These are phyloP conservation scores for Gynochthodes officinalis DNA, from an alignment of 257 asterid species.

Conservation along the genomic window DNA sequence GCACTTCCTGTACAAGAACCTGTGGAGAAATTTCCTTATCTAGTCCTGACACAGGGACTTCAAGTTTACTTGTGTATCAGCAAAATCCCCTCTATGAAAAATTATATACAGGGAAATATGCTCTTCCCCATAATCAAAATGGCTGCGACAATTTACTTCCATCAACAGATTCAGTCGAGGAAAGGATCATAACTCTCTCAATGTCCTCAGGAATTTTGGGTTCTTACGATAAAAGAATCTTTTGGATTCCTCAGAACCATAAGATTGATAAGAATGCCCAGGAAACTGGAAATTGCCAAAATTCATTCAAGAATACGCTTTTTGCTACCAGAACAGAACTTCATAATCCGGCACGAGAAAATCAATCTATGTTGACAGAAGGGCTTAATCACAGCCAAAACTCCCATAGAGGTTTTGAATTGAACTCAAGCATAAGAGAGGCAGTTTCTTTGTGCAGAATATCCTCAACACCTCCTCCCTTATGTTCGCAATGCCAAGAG, in stretches of 20 bases:
- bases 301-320: constrained; percentile 24
- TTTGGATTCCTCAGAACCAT: constrained; percentile 46
- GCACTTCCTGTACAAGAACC: constrained; percentile 51
- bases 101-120: constrained; percentile 26
- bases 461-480: constrained; percentile 73
- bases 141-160: constrained; percentile 16
- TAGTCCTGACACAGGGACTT: constrained; percentile 46
- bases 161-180: constrained; percentile 25
- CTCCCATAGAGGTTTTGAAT: constrained; percentile 28
- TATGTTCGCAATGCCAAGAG: constrained; percentile 68
- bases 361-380: constrained; percentile 15
- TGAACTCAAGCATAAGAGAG: constrained; percentile 63
- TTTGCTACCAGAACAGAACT: constrained; percentile 21
- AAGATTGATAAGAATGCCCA: constrained; percentile 21
- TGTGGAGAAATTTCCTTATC: constrained; percentile 37
- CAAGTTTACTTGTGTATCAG: constrained; percentile 53
- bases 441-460: constrained; percentile 62
- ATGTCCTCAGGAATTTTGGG: constrained; percentile 29
- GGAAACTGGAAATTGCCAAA: constrained; percentile 27
- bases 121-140: constrained; percentile 23
- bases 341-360: constrained; percentile 14
- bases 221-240: constrained; percentile 34
- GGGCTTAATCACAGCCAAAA: constrained; percentile 23
- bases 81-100: constrained; percentile 75
- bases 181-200: constrained; percentile 33